phyloP scores from a whole-genome alignment of 164 flowering plant species.

The Berberis thunbergii region DNA sequence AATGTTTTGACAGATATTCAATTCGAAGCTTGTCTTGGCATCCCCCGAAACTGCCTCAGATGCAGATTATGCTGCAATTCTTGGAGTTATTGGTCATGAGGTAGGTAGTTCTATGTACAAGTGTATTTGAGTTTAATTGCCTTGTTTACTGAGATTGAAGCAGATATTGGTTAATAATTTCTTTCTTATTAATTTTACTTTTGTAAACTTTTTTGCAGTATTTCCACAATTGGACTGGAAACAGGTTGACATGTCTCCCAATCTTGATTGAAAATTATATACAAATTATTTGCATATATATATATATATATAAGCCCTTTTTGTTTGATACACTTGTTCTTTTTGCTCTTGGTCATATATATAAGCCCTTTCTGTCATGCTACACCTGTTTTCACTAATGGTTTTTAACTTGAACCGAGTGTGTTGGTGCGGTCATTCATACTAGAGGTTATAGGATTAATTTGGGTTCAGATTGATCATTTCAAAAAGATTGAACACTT shows the following conservation, averaged over 20 bases:
- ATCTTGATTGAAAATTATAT: conserved; percentile 1
- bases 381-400: too few relatives aligned
- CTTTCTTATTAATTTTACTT: neutral
- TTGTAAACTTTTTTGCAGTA: conserved; percentile 48
- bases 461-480: neutral
- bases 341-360: too few relatives aligned
- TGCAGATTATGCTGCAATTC: conserved; percentile 91
- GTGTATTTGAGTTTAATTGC: neutral
- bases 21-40: conserved; percentile 95
- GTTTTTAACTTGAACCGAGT: too few relatives aligned
- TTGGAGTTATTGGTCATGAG: conserved; percentile 98
- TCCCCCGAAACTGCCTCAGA: conserved; percentile 96
- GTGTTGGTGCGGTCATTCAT: too few relatives aligned
- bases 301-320: neutral
- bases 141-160: neutral
- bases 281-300: neutral
- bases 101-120: conserved; percentile 20
- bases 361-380: too few relatives aligned
- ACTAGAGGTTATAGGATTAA: too few relatives aligned
- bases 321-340: too few relatives aligned
- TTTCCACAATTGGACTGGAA: conserved; percentile 99
- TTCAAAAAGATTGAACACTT: neutral
- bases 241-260: conserved; percentile 46
- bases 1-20: conserved; percentile 58
- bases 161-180: neutral